Evolutionary conservation across 2,329 filamentous ascomycete genomes (phyloP), one percentile per base, ranked within the genome.

Genomic region (Xylaria sp.): DNA sequence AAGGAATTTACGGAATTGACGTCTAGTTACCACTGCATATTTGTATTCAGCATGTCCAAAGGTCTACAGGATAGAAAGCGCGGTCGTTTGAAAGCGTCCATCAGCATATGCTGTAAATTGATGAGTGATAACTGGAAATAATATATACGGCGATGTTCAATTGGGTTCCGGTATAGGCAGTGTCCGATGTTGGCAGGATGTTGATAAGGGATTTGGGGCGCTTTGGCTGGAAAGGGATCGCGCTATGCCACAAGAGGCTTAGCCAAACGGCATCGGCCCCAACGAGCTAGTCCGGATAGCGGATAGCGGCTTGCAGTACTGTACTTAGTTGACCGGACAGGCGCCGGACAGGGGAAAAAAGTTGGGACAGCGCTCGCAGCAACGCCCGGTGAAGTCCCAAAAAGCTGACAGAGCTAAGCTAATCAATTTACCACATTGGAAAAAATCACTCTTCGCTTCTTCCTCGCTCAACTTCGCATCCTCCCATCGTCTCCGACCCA

Each of bases 381-480:
- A 61, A 38, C 33, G 31, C 35, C 43, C 62, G 57, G 56, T 58
- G 35, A 44, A 63, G 43, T 54, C 60, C 61, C 62, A 68, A 68
- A 68, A 68, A 67, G 65, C 68, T 70, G 58, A 68, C 67, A 69
- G 68, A 67, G 56, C 58, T 62, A 53, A 23, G 37, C 46, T 48
- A 49, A n/a, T 33, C 38, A 52, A 58, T 47, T 41, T 43, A 54
- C 19, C 52, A 31, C 15, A 10, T 5, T 35, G 4, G 9, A 58
- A 65, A 67, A 72, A 72, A 69, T 71, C 67, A 70, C 70, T 71
- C 67, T 70, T 25, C 19, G 31, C 47, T 10, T 33, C 35, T 35
- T 47, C 54, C 62, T 59, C 46, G 51, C 41, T 35, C 46, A 47
- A 49, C 62, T 51, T 23, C 23, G 43, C 38, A 51, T 56, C 53